A percentile compares a stretch with the other conserved stretches of the same genome.
Conservation (phyloP, 2,329 filamentous ascomycete genomes). For the Ascosphaera aggregata region DNA sequence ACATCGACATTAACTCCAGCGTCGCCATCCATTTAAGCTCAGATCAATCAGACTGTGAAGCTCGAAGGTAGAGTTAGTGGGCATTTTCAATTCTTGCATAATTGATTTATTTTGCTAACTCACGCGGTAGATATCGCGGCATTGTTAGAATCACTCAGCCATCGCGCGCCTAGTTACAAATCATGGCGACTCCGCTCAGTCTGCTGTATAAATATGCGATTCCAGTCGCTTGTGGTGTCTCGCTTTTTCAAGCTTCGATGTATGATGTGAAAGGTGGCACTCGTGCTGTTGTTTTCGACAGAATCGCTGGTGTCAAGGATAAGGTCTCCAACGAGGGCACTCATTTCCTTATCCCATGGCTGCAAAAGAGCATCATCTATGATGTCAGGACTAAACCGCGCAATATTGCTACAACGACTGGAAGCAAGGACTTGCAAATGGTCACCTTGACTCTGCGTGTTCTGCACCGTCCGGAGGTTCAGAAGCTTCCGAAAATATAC, state of each 20-base stretch:
- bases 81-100: too few species aligned
- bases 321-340: conserved; percentile 85
- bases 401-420: conserved; percentile 93
- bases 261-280: conserved; percentile 95
- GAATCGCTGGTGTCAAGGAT: conserved; percentile 78
- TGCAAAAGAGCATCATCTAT: conserved; percentile 85
- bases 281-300: conserved; percentile 94
- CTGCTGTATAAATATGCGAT: conserved; percentile 31
- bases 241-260: conserved; percentile 52
- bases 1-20: too few species aligned
- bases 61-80: too few species aligned
- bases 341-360: conserved; percentile 87
- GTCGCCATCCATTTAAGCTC: too few species aligned
- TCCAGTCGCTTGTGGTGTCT: conserved; percentile 45
- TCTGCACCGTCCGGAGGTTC: conserved; percentile 80
- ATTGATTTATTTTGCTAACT: too few species aligned
- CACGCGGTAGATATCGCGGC: too few species aligned
- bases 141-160: conserved; percentile 4
- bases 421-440: conserved; percentile 99
- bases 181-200: conserved; percentile 25
- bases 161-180: conserved; percentile 4
- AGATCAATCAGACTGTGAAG: too few species aligned
- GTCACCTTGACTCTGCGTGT: conserved; percentile 94
- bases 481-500: conserved; percentile 89
- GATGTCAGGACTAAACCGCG: conserved; percentile 94